Conservation (phyloP, 2,329 filamentous ascomycete genomes). For the Akanthomyces dipterigenus region DNA sequence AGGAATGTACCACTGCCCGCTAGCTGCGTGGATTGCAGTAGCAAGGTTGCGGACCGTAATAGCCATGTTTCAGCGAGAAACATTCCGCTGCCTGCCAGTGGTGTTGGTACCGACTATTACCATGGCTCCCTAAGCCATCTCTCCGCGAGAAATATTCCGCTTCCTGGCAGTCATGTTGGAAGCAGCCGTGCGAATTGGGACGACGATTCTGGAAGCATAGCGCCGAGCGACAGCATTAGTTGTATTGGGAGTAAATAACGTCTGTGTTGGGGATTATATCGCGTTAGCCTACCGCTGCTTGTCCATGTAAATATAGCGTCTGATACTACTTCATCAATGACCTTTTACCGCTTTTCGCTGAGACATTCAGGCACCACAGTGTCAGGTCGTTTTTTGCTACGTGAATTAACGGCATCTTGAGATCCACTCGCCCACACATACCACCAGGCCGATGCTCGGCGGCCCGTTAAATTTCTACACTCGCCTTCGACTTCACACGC, state of each 20-base stretch:
- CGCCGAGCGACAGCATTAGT: slow-evolving; percentile 56
- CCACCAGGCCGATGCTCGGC: slow-evolving; percentile 9
- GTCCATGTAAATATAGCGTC: not conserved
- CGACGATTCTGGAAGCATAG: slow-evolving; percentile 47
- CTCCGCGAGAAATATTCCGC: slow-evolving; percentile 14
- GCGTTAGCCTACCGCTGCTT: not conserved
- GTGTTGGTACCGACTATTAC: not conserved
- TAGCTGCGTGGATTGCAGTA: slow-evolving; percentile 35
- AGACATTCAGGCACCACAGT: no score
- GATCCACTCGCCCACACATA: slow-evolving; percentile 4
- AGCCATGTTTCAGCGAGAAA: slow-evolving; percentile 14
- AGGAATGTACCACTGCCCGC: slow-evolving; percentile 33
- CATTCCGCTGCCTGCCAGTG: slow-evolving; percentile 4
- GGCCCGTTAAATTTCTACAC: slow-evolving; percentile 4
- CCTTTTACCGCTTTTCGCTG: not conserved
- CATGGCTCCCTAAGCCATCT: slow-evolving; percentile 16
- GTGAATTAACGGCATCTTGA: not conserved
- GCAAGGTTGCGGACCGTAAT: slow-evolving; percentile 39
- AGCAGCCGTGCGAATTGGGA: slow-evolving; percentile 36
- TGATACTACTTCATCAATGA: not conserved
- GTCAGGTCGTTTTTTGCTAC: not conserved
- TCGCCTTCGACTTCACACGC: not conserved
- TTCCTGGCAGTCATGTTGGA: slow-evolving; percentile 26
- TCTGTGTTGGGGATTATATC: not conserved
- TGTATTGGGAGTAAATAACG: slow-evolving; percentile 38